These are phyloP conservation scores for Artemisia tridentata DNA, from an alignment of 129 eudicot species.

Conservation along the genomic window DNA sequence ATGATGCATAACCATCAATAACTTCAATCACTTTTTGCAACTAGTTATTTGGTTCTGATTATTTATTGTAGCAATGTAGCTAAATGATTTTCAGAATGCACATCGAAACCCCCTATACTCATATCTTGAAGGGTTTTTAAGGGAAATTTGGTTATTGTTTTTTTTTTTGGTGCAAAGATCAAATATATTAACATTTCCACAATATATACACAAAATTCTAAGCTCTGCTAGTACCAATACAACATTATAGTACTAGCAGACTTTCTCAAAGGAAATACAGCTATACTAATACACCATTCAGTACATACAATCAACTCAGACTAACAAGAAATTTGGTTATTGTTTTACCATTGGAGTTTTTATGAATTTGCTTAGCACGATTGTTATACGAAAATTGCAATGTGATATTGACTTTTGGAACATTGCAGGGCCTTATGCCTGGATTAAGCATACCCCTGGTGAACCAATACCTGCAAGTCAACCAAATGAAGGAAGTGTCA, in stretches of 20 bases:
- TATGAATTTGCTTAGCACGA: neutral
- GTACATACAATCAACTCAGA: too few relatives aligned
- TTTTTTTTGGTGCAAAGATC: too few relatives aligned
- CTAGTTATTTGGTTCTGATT: neutral
- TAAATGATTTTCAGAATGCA: neutral
- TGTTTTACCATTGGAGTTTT: neutral
- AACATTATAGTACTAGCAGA: too few relatives aligned
- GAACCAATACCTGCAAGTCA: conserved; percentile 59
- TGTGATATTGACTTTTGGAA: conserved; percentile 3
- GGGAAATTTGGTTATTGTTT: neutral
- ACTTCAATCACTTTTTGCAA: neutral
- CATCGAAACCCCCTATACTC: neutral
- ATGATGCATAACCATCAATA: neutral
- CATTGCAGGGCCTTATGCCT: conserved; percentile 79
- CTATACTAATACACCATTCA: too few relatives aligned
- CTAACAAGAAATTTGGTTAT: too few relatives aligned
- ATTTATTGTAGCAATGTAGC: neutral
- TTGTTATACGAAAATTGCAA: neutral
- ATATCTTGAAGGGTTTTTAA: neutral
- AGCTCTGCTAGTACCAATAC: too few relatives aligned
- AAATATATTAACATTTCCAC: too few relatives aligned
- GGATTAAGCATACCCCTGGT: conserved; percentile 74
- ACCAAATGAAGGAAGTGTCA: conserved; percentile 91
- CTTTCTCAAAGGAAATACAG: too few relatives aligned
- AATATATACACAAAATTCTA: too few relatives aligned